Conservation (phyloP, 148 eudicot genomes). For the Drosera capensis region DNA sequence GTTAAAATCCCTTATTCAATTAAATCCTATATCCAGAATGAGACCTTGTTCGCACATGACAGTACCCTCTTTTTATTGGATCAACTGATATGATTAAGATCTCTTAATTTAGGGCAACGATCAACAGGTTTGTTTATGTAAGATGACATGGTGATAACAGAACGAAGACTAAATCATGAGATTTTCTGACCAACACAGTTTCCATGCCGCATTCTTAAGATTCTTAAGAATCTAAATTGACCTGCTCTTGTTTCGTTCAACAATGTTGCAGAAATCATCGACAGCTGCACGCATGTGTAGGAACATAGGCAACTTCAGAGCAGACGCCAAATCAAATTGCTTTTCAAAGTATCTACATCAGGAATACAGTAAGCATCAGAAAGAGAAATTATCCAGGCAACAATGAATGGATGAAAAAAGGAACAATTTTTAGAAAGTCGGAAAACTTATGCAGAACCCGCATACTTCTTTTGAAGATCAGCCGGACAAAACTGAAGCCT, state of each 20-base stretch:
- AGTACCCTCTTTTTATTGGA: no score
- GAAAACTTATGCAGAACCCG: conserved; percentile 1
- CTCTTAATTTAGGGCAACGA: no score
- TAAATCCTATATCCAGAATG: no score
- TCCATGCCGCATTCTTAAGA: no score
- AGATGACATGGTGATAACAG: no score
- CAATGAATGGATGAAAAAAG: neutral
- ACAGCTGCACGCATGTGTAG: conserved; percentile 98
- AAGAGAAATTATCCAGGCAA: neutral
- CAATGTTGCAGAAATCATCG: conserved; percentile 75
- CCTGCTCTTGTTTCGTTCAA: conserved; percentile 64
- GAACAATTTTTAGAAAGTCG: neutral
- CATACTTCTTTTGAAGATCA: conserved; percentile 83
- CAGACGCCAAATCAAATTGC: neutral
- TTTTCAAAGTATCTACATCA: neutral
- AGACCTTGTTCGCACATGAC: no score
- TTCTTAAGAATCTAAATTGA: conserved; percentile 7
- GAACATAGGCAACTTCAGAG: conserved; percentile 89
- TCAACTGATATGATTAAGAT: no score
- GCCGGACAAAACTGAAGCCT: conserved; percentile 91
- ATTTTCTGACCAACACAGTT: no score
- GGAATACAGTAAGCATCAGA: neutral
- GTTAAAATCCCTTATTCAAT: neutral
- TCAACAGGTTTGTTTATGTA: no score
- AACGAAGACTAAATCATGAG: no score